phyloP scores from a whole-genome alignment of 768 basidiomycete genomes.

The Russula brevipes region DNA sequence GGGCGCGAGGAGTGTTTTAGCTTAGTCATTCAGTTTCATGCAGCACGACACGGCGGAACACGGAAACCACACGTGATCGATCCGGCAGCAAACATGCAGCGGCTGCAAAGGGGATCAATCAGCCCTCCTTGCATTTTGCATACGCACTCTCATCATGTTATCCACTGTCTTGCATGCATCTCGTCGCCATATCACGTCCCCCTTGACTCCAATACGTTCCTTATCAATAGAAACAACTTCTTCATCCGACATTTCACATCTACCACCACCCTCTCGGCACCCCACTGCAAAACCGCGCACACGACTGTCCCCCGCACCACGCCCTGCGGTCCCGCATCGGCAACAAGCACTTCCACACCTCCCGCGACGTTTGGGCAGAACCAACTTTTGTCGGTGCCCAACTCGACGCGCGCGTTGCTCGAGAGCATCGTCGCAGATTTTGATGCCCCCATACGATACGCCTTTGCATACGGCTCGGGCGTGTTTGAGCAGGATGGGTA shows the following conservation, averaged over 20 bases:
- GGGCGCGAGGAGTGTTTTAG: background rate
- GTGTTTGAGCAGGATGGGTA: conserved; percentile 93
- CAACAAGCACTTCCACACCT: conserved; percentile 45
- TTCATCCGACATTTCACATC: conserved; percentile 15
- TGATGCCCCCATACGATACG: conserved; percentile 90
- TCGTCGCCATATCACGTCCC: conserved; percentile 12
- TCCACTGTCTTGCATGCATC: conserved; percentile 6
- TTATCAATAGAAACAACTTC: conserved; percentile 22
- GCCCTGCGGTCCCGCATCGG: conserved; percentile 31
- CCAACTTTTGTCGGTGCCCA: conserved; percentile 73
- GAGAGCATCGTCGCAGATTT: conserved; percentile 77
- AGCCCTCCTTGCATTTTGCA: background rate
- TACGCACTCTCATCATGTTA: conserved; percentile 19
- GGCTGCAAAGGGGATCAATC: background rate
- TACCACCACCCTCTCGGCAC: conserved; percentile 31
- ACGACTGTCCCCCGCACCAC: conserved; percentile 42
- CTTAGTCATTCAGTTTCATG: no score
- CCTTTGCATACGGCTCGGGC: conserved; percentile 95
- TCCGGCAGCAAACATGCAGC: background rate
- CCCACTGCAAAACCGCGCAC: conserved; percentile 31
- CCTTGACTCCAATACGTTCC: conserved; percentile 9
- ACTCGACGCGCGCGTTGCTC: conserved; percentile 72
- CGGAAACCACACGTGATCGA: background rate
- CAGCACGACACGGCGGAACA: no score
- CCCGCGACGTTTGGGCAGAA: conserved; percentile 71